Evolutionary conservation across 73 alveolate genomes (phyloP).

Genomic region (Tetrahymena malaccensis): DNA sequence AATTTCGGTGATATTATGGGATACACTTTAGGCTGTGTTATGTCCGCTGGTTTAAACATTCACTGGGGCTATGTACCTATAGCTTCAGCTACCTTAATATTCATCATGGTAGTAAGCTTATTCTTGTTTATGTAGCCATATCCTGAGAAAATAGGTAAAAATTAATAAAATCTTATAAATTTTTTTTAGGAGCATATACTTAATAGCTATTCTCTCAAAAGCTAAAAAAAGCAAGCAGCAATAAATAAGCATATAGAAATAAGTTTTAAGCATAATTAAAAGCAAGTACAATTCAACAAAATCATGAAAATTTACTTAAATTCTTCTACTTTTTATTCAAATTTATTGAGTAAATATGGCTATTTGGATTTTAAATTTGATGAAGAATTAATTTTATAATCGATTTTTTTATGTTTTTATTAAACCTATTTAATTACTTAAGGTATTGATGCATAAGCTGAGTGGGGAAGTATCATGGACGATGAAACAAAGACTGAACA

Average conservation of each 20-base stretch:
- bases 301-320: no score
- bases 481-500: neutral
- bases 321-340: no score
- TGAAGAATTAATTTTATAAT: no score
- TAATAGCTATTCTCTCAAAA: no score
- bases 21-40: conserved; percentile 1
- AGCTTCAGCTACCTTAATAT: neutral
- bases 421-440: no score
- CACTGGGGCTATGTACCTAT: neutral
- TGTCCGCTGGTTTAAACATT: neutral
- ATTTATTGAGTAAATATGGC: no score
- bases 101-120: neutral
- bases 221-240: neutral
- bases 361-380: no score
- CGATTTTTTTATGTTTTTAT: no score
- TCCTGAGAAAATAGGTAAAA: neutral
- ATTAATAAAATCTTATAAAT: no score
- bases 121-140: neutral
- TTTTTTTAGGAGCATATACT: neutral
- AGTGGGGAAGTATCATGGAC: neutral
- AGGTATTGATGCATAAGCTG: neutral
- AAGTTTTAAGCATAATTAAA: no score
- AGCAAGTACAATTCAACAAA: no score
- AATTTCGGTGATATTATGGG: conserved; percentile 30
- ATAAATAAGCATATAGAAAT: no score